A percentile compares a stretch with the other conserved stretches of the same genome.
Evolutionary conservation across 768 basidiomycete species (phyloP).

Genomic region (Termitomyces sp.): DNA sequence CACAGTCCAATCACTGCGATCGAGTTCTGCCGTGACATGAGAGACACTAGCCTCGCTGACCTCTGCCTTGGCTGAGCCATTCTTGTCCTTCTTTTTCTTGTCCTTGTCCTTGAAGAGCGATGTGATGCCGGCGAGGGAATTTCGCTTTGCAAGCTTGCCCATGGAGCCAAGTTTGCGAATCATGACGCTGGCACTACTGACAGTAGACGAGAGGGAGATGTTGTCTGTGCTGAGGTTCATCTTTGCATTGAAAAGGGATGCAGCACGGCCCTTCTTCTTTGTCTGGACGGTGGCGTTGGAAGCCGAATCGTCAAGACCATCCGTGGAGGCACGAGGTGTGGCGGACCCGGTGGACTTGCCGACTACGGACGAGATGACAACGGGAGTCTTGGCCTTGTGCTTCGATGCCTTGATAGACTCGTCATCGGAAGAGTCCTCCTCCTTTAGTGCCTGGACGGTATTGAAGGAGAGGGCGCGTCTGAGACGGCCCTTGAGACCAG

Average conservation of each 20-base stretch:
- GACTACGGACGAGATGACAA: constrained; percentile 23
- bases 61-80: constrained; percentile 54
- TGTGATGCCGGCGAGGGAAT: constrained; percentile 87
- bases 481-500: constrained; percentile 74
- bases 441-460: constrained; percentile 49
- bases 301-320: constrained; percentile 33
- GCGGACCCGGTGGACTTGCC: constrained; percentile 16
- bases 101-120: constrained; percentile 91
- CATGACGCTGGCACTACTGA: constrained; percentile 93
- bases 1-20: constrained; percentile 65
- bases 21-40: constrained; percentile 81
- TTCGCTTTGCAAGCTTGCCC: constrained; percentile 83
- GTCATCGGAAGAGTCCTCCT: constrained; percentile 48
- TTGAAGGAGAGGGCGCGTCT: constrained; percentile 71
- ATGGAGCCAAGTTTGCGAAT: constrained; percentile 92
- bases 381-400: constrained; percentile 29
- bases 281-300: constrained; percentile 42
- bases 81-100: constrained; percentile 43
- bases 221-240: constrained; percentile 90
- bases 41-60: constrained; percentile 59
- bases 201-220: constrained; percentile 92
- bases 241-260: constrained; percentile 81
- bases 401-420: constrained; percentile 35
- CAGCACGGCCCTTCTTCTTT: constrained; percentile 71
- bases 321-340: constrained; percentile 21